Conservation (phyloP, 176 grass and related monocot genomes). For the Oryza longistaminata region DNA sequence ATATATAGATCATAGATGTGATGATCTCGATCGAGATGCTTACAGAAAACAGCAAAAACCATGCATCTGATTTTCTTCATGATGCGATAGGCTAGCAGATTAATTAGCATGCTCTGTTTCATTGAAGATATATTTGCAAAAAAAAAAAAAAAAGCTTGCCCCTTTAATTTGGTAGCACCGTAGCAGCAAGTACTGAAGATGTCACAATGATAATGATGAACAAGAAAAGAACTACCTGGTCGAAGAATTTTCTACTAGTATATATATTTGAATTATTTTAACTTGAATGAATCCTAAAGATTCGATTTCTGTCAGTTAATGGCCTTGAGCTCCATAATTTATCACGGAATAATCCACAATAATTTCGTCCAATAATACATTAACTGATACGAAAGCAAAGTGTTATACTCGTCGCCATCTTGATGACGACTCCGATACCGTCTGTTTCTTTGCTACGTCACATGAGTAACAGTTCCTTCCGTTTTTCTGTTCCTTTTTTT, state of each 20-base stretch:
- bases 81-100: not conserved
- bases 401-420: conserved; percentile 38
- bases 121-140: not conserved
- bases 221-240: not conserved
- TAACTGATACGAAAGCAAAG: conserved; percentile 25
- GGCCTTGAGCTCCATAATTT: not conserved
- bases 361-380: conserved; percentile 30
- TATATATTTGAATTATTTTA: not conserved
- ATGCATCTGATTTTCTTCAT: not conserved
- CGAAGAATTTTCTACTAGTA: not conserved
- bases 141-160: not conserved
- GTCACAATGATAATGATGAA: not conserved
- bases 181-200: not conserved
- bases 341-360: conserved; percentile 24
- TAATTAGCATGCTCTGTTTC: not conserved
- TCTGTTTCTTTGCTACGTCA: conserved; percentile 50
- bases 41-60: not conserved
- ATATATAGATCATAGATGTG: not conserved
- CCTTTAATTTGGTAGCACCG: not conserved
- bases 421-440: conserved; percentile 31
- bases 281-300: not conserved
- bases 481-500: not conserved
- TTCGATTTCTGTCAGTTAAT: conserved; percentile 18
- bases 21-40: not conserved
- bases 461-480: conserved; percentile 47